phyloP scores from a whole-genome alignment of 495 filamentous ascomycete genomes.

The Endocarpon pusillum region DNA sequence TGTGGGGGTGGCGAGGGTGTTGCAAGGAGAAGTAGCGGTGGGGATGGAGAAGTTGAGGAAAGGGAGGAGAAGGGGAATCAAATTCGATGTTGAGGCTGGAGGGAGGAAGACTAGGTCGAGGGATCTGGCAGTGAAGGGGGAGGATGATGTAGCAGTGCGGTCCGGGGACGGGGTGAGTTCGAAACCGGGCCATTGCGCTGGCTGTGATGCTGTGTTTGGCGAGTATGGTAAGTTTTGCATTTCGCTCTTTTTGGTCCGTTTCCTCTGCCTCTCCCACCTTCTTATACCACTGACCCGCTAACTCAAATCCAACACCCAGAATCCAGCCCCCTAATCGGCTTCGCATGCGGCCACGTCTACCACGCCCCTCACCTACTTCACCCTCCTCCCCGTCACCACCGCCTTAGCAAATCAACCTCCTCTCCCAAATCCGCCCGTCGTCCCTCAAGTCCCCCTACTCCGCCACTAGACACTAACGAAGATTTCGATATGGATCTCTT shows the following conservation, averaged over 20 bases:
- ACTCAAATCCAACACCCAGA: conserved; percentile 25
- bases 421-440: conserved; percentile 10
- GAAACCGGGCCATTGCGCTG: conserved; percentile 38
- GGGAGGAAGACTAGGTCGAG: too few relatives aligned
- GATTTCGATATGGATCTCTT: conserved; percentile 24
- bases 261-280: neutral
- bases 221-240: conserved; percentile 29
- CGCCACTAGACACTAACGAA: conserved; percentile 14
- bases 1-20: conserved; percentile 70
- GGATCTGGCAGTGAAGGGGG: too few relatives aligned
- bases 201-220: conserved; percentile 42
- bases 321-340: conserved; percentile 66
- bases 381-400: conserved; percentile 20
- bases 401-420: conserved; percentile 17
- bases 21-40: conserved; percentile 68
- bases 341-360: conserved; percentile 83
- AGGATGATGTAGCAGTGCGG: too few relatives aligned
- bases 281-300: conserved; percentile 7
- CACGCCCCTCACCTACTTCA: conserved; percentile 63
- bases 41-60: conserved; percentile 62
- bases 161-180: too few relatives aligned
- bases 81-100: conserved; percentile 52
- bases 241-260: neutral
- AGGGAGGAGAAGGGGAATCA: conserved; percentile 68
- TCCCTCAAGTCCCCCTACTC: conserved; percentile 8